A percentile compares a stretch with the other conserved stretches of the same genome.
These are phyloP conservation scores for Pezicula radicicola DNA, from an alignment of 2,329 filamentous ascomycete genomes.

Conservation along the genomic window DNA sequence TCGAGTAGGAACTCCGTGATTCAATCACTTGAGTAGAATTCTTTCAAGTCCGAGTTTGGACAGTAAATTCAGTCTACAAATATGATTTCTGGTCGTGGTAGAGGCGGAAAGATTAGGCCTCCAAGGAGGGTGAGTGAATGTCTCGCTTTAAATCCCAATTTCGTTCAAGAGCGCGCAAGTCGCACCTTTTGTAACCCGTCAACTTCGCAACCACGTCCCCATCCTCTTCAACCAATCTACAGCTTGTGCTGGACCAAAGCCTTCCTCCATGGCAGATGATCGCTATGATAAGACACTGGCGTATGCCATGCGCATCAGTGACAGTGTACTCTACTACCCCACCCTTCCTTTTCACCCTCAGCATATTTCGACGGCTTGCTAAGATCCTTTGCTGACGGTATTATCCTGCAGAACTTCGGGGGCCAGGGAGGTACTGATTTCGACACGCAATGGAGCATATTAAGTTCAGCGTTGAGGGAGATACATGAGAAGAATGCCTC, in stretches of 20 bases:
- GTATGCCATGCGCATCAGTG: neutral
- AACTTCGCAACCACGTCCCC: neutral
- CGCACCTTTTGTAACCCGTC: neutral
- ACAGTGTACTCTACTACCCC: neutral
- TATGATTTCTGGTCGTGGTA: conserved; percentile 49
- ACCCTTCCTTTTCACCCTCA: neutral
- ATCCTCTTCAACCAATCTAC: neutral
- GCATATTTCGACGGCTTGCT: neutral
- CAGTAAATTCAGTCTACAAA: conserved; percentile 2
- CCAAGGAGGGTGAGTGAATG: conserved; percentile 59
- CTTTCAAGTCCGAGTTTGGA: neutral
- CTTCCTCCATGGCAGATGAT: neutral
- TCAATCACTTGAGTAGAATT: neutral
- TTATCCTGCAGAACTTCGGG: conserved; percentile 45
- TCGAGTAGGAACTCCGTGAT: neutral
- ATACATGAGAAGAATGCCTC: conserved; percentile 94
- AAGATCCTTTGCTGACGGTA: neutral
- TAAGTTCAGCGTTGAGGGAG: conserved; percentile 74
- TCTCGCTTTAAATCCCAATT: conserved; percentile 5
- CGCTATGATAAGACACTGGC: neutral
- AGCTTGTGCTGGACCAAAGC: no score
- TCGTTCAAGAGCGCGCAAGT: neutral
- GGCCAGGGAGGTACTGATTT: conserved; percentile 66
- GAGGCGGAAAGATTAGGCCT: conserved; percentile 58
- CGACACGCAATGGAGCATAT: conserved; percentile 76